Evolutionary conservation across 495 filamentous ascomycete species (phyloP).

Genomic region (Penicillium waksmanii): DNA sequence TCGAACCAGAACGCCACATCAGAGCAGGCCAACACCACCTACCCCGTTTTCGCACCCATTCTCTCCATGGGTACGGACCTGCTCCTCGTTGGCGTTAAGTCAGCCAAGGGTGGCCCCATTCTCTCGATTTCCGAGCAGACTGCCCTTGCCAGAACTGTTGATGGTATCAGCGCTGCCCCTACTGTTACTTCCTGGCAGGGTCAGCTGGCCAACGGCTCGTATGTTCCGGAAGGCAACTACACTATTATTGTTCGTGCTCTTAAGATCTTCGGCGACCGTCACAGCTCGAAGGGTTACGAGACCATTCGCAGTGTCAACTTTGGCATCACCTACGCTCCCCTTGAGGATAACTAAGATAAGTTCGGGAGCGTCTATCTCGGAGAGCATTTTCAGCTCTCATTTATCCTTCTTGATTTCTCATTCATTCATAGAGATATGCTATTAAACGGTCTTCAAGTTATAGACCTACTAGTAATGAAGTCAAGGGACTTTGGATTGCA

Average conservation of each 20-base stretch:
- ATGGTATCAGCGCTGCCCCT: not conserved
- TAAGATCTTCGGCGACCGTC: conserved; percentile 27
- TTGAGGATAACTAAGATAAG: not conserved
- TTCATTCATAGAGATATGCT: no score
- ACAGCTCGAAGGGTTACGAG: conserved; percentile 21
- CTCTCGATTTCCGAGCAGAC: not conserved
- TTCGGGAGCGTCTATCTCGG: not conserved
- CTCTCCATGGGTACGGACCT: conserved; percentile 29
- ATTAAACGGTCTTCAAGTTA: no score
- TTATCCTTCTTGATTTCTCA: no score
- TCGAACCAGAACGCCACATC: not conserved
- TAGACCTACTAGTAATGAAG: no score
- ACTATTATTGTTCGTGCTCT: conserved; percentile 23
- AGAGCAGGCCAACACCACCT: conserved; percentile 12
- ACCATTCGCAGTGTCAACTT: conserved; percentile 20
- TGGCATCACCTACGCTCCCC: conserved; percentile 4
- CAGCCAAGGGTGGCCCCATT: conserved; percentile 16
- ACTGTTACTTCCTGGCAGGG: conserved; percentile 19
- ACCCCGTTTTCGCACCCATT: conserved; percentile 18
- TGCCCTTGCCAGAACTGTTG: not conserved
- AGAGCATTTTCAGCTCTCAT: no score
- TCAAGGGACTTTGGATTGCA: no score
- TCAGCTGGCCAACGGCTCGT: conserved; percentile 29
- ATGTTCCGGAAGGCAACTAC: conserved; percentile 35
- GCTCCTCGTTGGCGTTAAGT: conserved; percentile 26